Base-by-base conservation (phyloP, 1,284 basidiomycete species). In the Tilletia walkeri region DNA sequence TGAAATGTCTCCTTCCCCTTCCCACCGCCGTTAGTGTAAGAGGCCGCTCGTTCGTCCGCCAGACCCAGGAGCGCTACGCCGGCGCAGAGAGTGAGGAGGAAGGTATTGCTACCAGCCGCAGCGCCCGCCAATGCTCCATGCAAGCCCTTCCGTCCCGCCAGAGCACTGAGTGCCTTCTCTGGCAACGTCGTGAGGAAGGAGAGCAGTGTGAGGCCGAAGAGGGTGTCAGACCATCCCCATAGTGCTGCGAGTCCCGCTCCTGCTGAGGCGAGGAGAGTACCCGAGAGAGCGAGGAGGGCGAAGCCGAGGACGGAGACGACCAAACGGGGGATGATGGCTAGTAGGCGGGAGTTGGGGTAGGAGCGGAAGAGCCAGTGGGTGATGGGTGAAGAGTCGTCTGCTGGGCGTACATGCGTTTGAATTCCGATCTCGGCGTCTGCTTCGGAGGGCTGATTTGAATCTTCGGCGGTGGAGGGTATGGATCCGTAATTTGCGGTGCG, bases 91-190 rank as follows among this genome's bases (percentile, higher is more conserved):
- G 82, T 80, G 24, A 82, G 75, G 7, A 84, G 74, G 71, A 83
- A 83, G n/a, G 82, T 75, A 69, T 83, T 82, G 69, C 76, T 78
- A 6, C 83, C 83, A 18, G 83, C 82, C 0, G 81, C 81, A 41
- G 80, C 81, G 20, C 81, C 82, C 70, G 81, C 72, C 54, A 84
- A 70, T 63, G 83, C 76, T 38, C 78, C 79, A 50, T 72, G 70
- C n/a, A 81, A 78, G 41, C 75, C 73, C 39, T 78, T 74, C 2
- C 72, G 70, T 2, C 79, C 83, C 4, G 73, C 75, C 50, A 81
- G 73, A 59, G 79, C 72, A 10, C 80, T 79, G 10, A 84, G 77
- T 20, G 80, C 67, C 70, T 84, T 84, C 49, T 83, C 83, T 0
- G 83, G 83, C 6, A 84, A 66, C 16, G 83, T 84, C 9, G 83